Conservation (phyloP, 768 basidiomycete genomes). For the Rubroboletus satanas region DNA sequence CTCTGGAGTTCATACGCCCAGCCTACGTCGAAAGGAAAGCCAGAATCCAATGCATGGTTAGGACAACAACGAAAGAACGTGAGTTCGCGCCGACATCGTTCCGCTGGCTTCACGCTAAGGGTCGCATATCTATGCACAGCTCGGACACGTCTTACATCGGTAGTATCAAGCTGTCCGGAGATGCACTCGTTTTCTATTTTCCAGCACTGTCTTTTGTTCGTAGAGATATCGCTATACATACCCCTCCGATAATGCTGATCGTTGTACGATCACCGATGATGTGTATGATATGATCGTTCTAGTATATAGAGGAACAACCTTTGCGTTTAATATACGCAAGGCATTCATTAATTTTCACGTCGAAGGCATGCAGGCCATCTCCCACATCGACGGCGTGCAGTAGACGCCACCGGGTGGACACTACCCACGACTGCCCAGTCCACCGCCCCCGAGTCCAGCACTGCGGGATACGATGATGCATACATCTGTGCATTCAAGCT, state of each 20-base stretch:
- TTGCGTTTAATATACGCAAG: background rate
- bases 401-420: background rate
- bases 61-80: conserved; percentile 58
- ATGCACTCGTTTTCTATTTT: background rate
- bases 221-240: conserved; percentile 13
- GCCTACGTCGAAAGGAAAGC: conserved; percentile 40
- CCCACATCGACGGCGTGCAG: background rate
- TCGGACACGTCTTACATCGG: conserved; percentile 29
- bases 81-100: background rate
- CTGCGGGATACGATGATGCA: conserved; percentile 11
- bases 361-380: too few relatives aligned
- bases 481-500: background rate
- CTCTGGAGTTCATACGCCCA: conserved; percentile 58
- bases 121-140: conserved; percentile 11
- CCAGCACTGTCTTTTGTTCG: background rate
- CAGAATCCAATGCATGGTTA: conserved; percentile 65
- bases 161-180: conserved; percentile 2
- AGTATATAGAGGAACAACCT: background rate
- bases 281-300: conserved; percentile 8
- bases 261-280: background rate
- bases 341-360: too few relatives aligned
- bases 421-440: background rate
- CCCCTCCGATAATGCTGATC: conserved; percentile 9
- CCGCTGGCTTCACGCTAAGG: background rate
- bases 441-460: conserved; percentile 8